These are phyloP conservation scores for Rhododendron henanense DNA, from an alignment of 148 eudicot genomes.

Conservation along the genomic window DNA sequence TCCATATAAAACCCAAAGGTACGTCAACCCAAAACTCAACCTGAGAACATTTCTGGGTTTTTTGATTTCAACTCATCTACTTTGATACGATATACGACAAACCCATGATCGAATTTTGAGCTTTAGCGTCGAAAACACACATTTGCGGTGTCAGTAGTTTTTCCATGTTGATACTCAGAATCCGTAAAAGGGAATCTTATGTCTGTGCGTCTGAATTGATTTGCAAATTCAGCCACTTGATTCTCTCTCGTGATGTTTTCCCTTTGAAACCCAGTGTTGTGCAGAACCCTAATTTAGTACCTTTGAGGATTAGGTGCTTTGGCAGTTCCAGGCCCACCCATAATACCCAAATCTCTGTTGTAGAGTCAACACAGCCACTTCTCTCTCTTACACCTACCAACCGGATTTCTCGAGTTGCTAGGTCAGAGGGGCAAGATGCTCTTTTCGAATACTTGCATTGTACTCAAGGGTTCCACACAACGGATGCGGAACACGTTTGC, in stretches of 20 bases:
- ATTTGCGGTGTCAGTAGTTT: background rate
- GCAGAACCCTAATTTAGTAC: background rate
- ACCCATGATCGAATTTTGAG: background rate
- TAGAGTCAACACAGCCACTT: slow-evolving; percentile 6
- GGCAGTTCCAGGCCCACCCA: slow-evolving; percentile 6
- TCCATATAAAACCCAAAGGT: background rate
- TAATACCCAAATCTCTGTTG: background rate
- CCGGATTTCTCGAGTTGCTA: slow-evolving; percentile 26
- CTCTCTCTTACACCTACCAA: slow-evolving; percentile 9
- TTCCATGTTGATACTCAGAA: slow-evolving; percentile 1
- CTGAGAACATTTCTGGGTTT: background rate
- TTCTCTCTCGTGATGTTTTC: slow-evolving; percentile 8
- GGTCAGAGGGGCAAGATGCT: slow-evolving; percentile 43
- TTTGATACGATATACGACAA: background rate
- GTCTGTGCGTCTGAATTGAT: slow-evolving; percentile 22
- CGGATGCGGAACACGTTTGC: slow-evolving; percentile 52
- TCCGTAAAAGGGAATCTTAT: slow-evolving; percentile 16
- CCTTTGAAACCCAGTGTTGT: slow-evolving; percentile 9
- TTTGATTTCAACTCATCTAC: background rate
- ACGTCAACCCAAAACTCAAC: background rate
- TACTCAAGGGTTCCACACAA: slow-evolving; percentile 36
- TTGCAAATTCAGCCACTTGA: slow-evolving; percentile 18
- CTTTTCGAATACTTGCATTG: slow-evolving; percentile 54
- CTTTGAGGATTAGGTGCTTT: slow-evolving; percentile 16
- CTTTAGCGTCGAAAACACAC: background rate